A percentile compares a stretch with the other conserved stretches of the same genome.
These are phyloP conservation scores for Macaranga tanarius DNA, from an alignment of 441 rosid genomes.

Conservation along the genomic window DNA sequence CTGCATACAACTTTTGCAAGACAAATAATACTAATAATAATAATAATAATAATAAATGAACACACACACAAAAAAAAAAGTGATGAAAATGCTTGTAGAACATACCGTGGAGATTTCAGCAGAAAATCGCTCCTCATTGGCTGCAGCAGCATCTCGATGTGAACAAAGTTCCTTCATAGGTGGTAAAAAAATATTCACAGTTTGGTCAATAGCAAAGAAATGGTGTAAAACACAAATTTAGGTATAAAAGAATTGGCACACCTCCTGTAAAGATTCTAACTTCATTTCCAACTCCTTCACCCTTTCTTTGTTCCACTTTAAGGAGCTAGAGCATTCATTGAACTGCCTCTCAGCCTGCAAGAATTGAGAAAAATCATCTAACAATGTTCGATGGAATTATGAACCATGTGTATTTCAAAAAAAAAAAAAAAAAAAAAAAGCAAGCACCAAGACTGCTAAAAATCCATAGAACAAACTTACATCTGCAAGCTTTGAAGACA, in stretches of 20 bases:
- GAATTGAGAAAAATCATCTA: slow-evolving; percentile 24
- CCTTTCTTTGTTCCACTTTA: slow-evolving; percentile 77
- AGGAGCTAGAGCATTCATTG: slow-evolving; percentile 60
- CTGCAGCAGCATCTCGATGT: slow-evolving; percentile 63
- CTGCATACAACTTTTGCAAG: neutral
- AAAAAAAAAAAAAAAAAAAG: neutral
- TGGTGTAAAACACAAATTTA: slow-evolving; percentile 6
- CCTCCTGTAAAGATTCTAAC: slow-evolving; percentile 66
- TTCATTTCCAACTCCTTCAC: slow-evolving; percentile 67
- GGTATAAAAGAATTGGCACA: slow-evolving; percentile 22
- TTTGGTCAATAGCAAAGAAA: slow-evolving; percentile 16
- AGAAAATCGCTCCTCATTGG: slow-evolving; percentile 63
- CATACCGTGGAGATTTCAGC: slow-evolving; percentile 88
- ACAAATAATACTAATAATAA: too few relatives aligned
- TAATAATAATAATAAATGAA: too few relatives aligned
- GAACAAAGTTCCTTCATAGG: slow-evolving; percentile 63
- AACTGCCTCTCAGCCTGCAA: slow-evolving; percentile 61
- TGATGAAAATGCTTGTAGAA: slow-evolving; percentile 7
- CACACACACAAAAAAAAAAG: neutral
- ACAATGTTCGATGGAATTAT: neutral
- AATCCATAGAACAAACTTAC: slow-evolving; percentile 37
- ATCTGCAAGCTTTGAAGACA: slow-evolving; percentile 74
- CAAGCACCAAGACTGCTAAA: neutral
- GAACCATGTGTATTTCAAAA: neutral
- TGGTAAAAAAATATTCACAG: slow-evolving; percentile 21